A percentile compares a stretch with the other conserved stretches of the same genome.
These are phyloP conservation scores for Chaetomium tenue DNA, from an alignment of 495 filamentous ascomycete species.

Conservation along the genomic window DNA sequence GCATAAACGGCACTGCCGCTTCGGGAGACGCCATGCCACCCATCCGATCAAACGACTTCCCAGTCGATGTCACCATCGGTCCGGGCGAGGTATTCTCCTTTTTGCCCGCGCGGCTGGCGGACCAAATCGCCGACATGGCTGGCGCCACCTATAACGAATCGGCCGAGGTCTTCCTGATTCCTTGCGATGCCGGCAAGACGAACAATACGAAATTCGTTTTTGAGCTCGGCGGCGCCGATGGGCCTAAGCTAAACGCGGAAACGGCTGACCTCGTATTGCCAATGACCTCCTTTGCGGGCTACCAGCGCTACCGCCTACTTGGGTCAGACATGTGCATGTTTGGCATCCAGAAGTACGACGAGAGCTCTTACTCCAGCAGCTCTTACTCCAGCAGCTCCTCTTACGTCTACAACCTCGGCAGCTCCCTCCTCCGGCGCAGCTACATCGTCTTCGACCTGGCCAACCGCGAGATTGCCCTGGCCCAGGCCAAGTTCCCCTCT, in stretches of 20 bases:
- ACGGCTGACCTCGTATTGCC: slow-evolving; percentile 65
- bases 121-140: slow-evolving; percentile 56
- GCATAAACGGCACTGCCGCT: slow-evolving; percentile 32
- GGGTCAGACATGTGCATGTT: slow-evolving; percentile 54
- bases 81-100: slow-evolving; percentile 73
- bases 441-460: slow-evolving; percentile 81
- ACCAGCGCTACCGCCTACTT: neutral
- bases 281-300: neutral
- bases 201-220: slow-evolving; percentile 58
- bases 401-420: slow-evolving; percentile 64
- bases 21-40: slow-evolving; percentile 39
- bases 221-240: slow-evolving; percentile 46
- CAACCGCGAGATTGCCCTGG: slow-evolving; percentile 74
- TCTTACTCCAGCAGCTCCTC: too few species aligned
- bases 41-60: slow-evolving; percentile 54
- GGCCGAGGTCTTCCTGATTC: slow-evolving; percentile 54
- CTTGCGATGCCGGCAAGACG: slow-evolving; percentile 60
- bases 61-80: slow-evolving; percentile 54
- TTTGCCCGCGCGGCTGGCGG: slow-evolving; percentile 61
- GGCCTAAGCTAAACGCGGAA: slow-evolving; percentile 58
- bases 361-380: slow-evolving; percentile 41
- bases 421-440: slow-evolving; percentile 77
- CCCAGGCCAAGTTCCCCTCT: slow-evolving; percentile 68
- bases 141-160: slow-evolving; percentile 50
- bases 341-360: slow-evolving; percentile 53